phyloP scores from a whole-genome alignment of 257 asterid species.

The Cynanchum wilfordii region DNA sequence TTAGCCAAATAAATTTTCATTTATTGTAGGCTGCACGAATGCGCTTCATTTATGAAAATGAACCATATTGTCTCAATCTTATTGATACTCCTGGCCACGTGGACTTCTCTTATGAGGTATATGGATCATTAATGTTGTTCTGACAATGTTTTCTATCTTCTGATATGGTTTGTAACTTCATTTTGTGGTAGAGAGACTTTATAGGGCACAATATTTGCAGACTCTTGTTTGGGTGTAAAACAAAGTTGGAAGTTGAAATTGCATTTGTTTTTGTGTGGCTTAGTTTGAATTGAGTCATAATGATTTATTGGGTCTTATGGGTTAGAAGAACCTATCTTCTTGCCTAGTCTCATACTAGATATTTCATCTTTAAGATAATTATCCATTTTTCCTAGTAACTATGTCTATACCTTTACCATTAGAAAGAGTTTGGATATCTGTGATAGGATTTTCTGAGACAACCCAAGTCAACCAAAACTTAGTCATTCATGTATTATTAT shows the following conservation, averaged over 20 bases:
- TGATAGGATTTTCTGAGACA: background rate
- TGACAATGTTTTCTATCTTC: background rate
- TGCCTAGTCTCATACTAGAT: background rate
- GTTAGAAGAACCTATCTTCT: background rate
- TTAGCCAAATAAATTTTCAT: conserved; percentile 14
- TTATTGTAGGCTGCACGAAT: conserved; percentile 83
- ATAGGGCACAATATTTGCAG: background rate
- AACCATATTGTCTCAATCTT: conserved; percentile 90
- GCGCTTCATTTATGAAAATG: conserved; percentile 65
- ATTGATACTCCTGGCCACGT: conserved; percentile 99
- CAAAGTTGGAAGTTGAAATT: conserved; percentile 1
- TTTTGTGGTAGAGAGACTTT: conserved; percentile 1
- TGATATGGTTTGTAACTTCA: background rate
- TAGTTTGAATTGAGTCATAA: conserved; percentile 5
- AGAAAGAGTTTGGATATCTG: background rate
- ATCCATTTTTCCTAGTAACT: background rate
- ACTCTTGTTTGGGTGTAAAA: background rate
- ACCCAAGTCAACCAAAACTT: background rate
- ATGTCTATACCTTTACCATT: too few relatives aligned
- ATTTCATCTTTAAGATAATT: background rate
- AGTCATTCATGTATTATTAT: background rate
- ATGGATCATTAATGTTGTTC: background rate
- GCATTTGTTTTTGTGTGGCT: background rate
- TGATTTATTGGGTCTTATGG: background rate
- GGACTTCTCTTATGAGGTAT: conserved; percentile 99